A percentile compares a stretch with the other conserved stretches of the same genome.
phyloP scores from a whole-genome alignment of 441 rosid species.

The Macaranga tanarius region DNA sequence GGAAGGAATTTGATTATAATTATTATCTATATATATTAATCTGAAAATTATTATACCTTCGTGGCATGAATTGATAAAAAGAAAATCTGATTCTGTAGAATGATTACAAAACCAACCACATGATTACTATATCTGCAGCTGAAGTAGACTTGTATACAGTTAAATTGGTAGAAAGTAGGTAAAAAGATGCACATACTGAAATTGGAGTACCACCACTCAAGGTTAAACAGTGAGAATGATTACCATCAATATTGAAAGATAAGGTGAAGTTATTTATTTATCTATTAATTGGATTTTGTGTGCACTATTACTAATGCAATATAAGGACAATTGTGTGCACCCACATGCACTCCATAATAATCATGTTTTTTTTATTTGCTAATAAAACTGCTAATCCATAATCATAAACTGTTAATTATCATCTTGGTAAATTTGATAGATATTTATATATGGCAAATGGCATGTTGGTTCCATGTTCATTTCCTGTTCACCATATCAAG shows the following conservation, averaged over 20 bases:
- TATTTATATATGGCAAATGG: not conserved
- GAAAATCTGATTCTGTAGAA: not conserved
- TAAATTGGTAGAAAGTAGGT: not conserved
- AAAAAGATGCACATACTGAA: not conserved
- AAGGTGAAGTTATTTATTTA: constrained; percentile 11
- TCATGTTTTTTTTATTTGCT: not conserved
- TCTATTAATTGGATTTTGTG: not conserved
- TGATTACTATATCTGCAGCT: constrained; percentile 13
- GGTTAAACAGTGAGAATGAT: constrained; percentile 15
- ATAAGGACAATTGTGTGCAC: constrained; percentile 26
- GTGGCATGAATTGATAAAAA: not conserved
- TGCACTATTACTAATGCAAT: constrained; percentile 10
- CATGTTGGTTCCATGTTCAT: constrained; percentile 14
- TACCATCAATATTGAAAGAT: not conserved
- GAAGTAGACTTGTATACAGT: constrained; percentile 12
- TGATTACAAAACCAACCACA: constrained; percentile 24
- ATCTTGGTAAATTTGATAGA: constrained; percentile 8
- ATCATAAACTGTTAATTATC: constrained; percentile 29
- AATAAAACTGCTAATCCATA: constrained; percentile 21
- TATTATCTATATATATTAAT: too few species aligned
- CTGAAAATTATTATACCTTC: too few species aligned
- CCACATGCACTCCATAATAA: constrained; percentile 14
- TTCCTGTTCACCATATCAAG: constrained; percentile 35
- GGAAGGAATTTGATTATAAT: too few species aligned
- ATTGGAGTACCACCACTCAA: constrained; percentile 1